A percentile compares a stretch with the other conserved stretches of the same genome.
phyloP scores from a whole-genome alignment of 208 protist genomes.

The Naegleria gruberi region DNA sequence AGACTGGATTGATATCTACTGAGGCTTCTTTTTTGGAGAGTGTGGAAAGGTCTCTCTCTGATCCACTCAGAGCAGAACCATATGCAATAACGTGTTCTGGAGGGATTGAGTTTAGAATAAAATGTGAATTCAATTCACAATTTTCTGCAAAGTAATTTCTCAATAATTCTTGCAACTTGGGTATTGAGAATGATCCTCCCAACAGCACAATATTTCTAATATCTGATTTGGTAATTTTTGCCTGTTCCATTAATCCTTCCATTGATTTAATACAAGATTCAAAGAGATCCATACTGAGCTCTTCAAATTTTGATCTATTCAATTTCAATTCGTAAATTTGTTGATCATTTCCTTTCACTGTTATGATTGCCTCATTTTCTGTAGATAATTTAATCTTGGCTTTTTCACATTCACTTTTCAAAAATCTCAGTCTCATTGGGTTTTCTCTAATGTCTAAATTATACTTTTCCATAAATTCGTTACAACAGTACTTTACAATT shows the following conservation, averaged over 20 bases:
- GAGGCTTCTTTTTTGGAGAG: slow-evolving; percentile 40
- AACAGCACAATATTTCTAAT: slow-evolving; percentile 84
- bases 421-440: not conserved
- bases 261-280: slow-evolving; percentile 58
- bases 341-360: slow-evolving; percentile 63
- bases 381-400: slow-evolving; percentile 80
- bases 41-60: slow-evolving; percentile 38
- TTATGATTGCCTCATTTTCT: slow-evolving; percentile 72
- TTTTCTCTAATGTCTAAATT: not conserved
- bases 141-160: slow-evolving; percentile 86
- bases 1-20: slow-evolving; percentile 78
- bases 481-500: slow-evolving; percentile 82
- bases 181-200: slow-evolving; percentile 90
- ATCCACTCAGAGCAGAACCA: slow-evolving; percentile 71
- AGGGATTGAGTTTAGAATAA: slow-evolving; percentile 41
- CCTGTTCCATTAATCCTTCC: slow-evolving; percentile 67
- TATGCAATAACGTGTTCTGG: slow-evolving; percentile 55
- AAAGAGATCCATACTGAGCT: slow-evolving; percentile 72
- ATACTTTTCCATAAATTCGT: slow-evolving; percentile 62
- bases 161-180: slow-evolving; percentile 83
- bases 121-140: slow-evolving; percentile 58
- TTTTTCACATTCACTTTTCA: slow-evolving; percentile 33
- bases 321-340: slow-evolving; percentile 84
- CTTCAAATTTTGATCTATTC: slow-evolving; percentile 93
- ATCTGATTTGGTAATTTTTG: slow-evolving; percentile 58